phyloP scores from a whole-genome alignment of 176 grass and related monocot genomes.

The Raddia guianensis region DNA sequence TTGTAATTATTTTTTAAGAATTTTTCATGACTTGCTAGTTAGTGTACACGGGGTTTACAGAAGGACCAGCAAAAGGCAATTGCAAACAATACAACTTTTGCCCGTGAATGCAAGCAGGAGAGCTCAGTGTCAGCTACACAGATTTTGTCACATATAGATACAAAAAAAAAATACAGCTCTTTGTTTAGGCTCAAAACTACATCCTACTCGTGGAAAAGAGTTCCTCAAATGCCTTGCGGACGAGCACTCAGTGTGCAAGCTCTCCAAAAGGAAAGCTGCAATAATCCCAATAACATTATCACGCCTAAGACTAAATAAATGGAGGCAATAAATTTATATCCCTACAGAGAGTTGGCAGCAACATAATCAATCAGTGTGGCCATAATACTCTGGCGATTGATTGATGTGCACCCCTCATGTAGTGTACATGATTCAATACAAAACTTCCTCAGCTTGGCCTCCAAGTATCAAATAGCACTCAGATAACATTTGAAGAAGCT shows the following conservation, averaged over 20 bases:
- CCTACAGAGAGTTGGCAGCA: conserved; percentile 46
- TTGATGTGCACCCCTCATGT: conserved; percentile 25
- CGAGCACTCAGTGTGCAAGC: conserved; percentile 30
- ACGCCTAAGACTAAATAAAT: conserved; percentile 50
- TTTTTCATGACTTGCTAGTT: too few relatives aligned
- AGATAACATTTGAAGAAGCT: conserved; percentile 46
- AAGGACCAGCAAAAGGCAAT: not conserved
- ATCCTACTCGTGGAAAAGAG: conserved; percentile 47
- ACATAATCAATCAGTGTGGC: conserved; percentile 46
- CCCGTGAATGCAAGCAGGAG: not conserved
- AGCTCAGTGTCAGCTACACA: conserved; percentile 30
- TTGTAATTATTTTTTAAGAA: too few relatives aligned
- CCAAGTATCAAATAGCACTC: conserved; percentile 46
- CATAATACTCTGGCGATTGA: conserved; percentile 41
- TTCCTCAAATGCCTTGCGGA: conserved; percentile 3
- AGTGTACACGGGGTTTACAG: too few relatives aligned
- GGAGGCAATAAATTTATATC: conserved; percentile 60
- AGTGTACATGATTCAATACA: conserved; percentile 60
- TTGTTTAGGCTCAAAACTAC: conserved; percentile 41
- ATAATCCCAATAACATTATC: conserved; percentile 38
- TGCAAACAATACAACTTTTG: not conserved
- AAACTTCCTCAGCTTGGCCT: conserved; percentile 52
- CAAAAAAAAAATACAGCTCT: conserved; percentile 44
- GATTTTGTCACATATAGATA: conserved; percentile 45
- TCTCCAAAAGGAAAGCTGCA: conserved; percentile 18